These are phyloP conservation scores for Penicillium samsonianum DNA, from an alignment of 495 filamentous ascomycete genomes.

Conservation along the genomic window DNA sequence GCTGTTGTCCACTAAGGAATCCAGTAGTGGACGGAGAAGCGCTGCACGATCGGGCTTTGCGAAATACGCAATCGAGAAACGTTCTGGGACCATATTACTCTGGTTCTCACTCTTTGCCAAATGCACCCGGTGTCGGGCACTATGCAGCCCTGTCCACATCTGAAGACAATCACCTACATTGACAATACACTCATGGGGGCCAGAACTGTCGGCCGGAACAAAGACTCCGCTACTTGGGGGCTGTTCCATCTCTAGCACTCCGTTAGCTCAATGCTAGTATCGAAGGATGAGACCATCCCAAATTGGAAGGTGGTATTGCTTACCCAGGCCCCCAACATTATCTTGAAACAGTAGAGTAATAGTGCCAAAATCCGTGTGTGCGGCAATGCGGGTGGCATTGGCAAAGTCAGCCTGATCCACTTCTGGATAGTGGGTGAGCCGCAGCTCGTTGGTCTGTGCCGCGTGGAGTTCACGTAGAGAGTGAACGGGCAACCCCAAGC, in stretches of 20 bases:
- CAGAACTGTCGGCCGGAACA: not conserved
- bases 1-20: not conserved
- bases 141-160: constrained; percentile 1
- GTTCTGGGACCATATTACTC: not conserved
- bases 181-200: constrained; percentile 1
- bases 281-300: not conserved
- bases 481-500: not conserved
- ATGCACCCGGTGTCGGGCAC: not conserved
- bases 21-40: not conserved
- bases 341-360: constrained; percentile 46
- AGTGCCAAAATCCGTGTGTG: constrained; percentile 41
- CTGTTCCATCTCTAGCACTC: too few species aligned
- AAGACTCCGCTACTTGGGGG: not conserved
- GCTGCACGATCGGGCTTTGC: not conserved
- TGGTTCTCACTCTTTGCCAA: not conserved
- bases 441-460: constrained; percentile 18
- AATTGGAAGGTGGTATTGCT: not conserved
- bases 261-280: too few species aligned
- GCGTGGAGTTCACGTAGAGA: not conserved
- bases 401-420: constrained; percentile 4
- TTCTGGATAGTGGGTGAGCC: constrained; percentile 15
- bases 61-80: not conserved
- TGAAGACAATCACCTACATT: not conserved
- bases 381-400: too few species aligned
- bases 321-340: constrained; percentile 32